Base-by-base conservation (phyloP, 2,329 filamentous ascomycete genomes). In the Pochonia chlamydosporia region DNA sequence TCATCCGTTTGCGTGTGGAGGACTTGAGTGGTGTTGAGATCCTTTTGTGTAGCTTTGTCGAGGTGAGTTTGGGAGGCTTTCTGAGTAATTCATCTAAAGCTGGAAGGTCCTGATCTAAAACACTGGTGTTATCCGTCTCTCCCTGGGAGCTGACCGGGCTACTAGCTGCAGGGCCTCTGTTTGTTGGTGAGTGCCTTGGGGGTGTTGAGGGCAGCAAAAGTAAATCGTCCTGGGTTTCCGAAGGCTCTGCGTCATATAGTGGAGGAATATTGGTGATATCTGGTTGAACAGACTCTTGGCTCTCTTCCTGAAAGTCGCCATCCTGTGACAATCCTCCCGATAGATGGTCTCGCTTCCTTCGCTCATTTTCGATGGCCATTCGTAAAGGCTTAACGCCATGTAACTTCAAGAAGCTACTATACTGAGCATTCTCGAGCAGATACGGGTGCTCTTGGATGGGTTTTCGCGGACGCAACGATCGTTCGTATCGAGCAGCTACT, bases 391-490 rank as follows among this genome's bases (percentile, higher is more conserved):
- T 73, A 24, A 82, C 61, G 21, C 79, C 79, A 48, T 78, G 77
- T 3, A 72, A 71, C 55, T 74, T 77, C 54, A 81, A 71, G 18
- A 70, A 62, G 3, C 63, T 75, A 46, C 71, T 74, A 57, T 81
- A 81, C 24, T 74, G 71, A 0, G 71, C 76, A 56, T 71, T 75
- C 52, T 82, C 79, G 4, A 81, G 63, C 5, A 75, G 62, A 52
- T 82, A 82, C 3, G 79, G 79, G 39, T 81, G 77, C 55, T 81
- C 69, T 56, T 82, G 79, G 6, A 82, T 82, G 1, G 78, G 78
- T 50, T 81, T 82, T 18, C 79, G 71, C 1, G 77, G 76, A 6
- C 79, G 71, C n/a, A 82, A 63, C 4, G 74, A 78, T 28, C 78
- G 71, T 50, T 72, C 68, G 40, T 68, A 62, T 11, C 63, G 64